phyloP scores from a whole-genome alignment of 805 yeast species.

The Candida maris region DNA sequence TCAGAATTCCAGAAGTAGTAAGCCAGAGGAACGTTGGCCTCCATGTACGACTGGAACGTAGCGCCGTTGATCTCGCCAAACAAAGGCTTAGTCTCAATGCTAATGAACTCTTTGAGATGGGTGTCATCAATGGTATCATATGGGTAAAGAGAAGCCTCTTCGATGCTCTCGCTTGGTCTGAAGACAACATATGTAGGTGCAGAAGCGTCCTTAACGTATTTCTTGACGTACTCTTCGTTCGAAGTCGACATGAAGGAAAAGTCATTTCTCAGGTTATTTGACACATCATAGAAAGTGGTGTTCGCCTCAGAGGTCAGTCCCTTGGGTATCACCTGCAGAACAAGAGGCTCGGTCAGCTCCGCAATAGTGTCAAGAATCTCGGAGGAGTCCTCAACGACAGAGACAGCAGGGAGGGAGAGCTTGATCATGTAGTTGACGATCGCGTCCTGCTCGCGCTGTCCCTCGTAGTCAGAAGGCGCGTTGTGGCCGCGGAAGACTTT shows the following conservation, averaged over 20 bases:
- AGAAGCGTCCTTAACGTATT: conserved; percentile 32
- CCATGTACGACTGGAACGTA: conserved; percentile 72
- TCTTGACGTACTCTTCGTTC: conserved; percentile 32
- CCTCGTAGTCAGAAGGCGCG: conserved; percentile 64
- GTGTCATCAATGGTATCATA: conserved; percentile 33
- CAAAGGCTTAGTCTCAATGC: conserved; percentile 68
- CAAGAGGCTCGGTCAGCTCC: conserved; percentile 44
- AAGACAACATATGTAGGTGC: conserved; percentile 42
- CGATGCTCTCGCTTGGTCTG: conserved; percentile 44
- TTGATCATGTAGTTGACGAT: conserved; percentile 77
- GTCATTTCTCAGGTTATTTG: conserved; percentile 60
- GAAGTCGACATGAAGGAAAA: conserved; percentile 54
- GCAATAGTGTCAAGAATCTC: conserved; percentile 49
- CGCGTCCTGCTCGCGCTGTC: conserved; percentile 78
- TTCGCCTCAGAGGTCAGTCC: conserved; percentile 38
- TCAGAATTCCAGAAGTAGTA: conserved; percentile 78
- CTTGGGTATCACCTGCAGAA: conserved; percentile 48
- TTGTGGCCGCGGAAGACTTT: conserved; percentile 63
- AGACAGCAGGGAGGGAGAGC: conserved; percentile 76
- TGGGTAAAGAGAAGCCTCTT: conserved; percentile 46
- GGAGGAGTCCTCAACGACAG: conserved; percentile 42
- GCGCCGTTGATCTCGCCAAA: conserved; percentile 85
- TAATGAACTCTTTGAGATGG: conserved; percentile 46
- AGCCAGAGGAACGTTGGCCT: conserved; percentile 72
- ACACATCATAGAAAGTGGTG: conserved; percentile 58